Evolutionary conservation across 805 yeast genomes (phyloP).

Genomic region (Candida khao-thaluensis): DNA sequence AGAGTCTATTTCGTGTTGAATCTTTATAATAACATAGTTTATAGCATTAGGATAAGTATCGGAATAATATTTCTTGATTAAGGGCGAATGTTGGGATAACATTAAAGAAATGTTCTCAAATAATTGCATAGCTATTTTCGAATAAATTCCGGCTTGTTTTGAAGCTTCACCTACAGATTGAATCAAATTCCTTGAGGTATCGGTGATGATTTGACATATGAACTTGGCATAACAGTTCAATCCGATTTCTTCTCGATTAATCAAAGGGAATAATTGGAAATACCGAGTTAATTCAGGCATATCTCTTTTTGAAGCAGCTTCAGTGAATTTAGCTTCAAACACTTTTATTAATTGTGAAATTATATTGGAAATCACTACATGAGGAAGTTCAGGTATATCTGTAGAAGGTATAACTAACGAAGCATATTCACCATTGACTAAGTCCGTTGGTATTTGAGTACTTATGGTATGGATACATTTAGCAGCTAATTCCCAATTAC

Average conservation of each 20-base stretch:
- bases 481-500: conserved; percentile 80
- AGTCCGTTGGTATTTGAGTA: conserved; percentile 48
- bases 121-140: conserved; percentile 61
- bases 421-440: conserved; percentile 67
- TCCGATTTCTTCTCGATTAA: conserved; percentile 71
- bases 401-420: conserved; percentile 80
- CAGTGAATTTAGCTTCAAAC: conserved; percentile 62
- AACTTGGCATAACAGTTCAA: conserved; percentile 79
- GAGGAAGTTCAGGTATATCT: conserved; percentile 81
- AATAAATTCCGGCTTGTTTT: conserved; percentile 49
- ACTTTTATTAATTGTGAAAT: conserved; percentile 53
- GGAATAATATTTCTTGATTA: conserved; percentile 67
- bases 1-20: conserved; percentile 88
- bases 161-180: conserved; percentile 26
- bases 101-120: conserved; percentile 84
- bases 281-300: conserved; percentile 71
- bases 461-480: conserved; percentile 49
- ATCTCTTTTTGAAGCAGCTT: conserved; percentile 65
- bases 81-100: conserved; percentile 79
- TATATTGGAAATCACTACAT: conserved; percentile 55
- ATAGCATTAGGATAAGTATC: conserved; percentile 55
- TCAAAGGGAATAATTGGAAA: conserved; percentile 84
- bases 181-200: conserved; percentile 69
- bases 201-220: conserved; percentile 79
- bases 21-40: conserved; percentile 62